phyloP scores from a whole-genome alignment of 805 yeast genomes.

The Suhomyces tanzawaensis region DNA sequence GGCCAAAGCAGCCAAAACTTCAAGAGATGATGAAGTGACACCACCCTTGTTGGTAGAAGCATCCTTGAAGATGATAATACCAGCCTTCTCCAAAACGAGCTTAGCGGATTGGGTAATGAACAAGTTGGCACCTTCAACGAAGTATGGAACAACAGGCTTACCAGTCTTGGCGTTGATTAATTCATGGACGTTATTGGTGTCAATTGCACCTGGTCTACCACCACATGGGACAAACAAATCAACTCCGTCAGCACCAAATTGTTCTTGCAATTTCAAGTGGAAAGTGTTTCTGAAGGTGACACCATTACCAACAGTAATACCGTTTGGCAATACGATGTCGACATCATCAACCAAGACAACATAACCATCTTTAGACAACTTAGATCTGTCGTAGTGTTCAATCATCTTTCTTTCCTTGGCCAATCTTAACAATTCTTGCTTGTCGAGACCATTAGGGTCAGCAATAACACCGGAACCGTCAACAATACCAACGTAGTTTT shows the following conservation, averaged over 20 bases:
- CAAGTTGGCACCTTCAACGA: slow-evolving; percentile 97
- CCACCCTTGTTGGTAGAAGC: slow-evolving; percentile 98
- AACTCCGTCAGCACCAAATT: slow-evolving; percentile 55
- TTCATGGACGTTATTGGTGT: slow-evolving; percentile 71
- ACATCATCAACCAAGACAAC: slow-evolving; percentile 81
- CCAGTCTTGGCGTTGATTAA: slow-evolving; percentile 77
- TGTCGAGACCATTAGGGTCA: slow-evolving; percentile 87
- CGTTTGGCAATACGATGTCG: slow-evolving; percentile 75
- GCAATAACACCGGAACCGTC: slow-evolving; percentile 96
- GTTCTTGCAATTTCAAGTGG: slow-evolving; percentile 71
- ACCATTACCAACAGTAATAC: slow-evolving; percentile 75
- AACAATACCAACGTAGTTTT: slow-evolving; percentile 80
- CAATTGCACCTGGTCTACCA: slow-evolving; percentile 96
- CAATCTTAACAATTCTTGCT: slow-evolving; percentile 69
- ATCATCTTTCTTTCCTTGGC: slow-evolving; percentile 79
- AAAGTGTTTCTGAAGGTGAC: slow-evolving; percentile 85
- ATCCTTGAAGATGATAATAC: slow-evolving; percentile 86
- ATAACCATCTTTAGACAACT: slow-evolving; percentile 74
- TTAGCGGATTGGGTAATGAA: slow-evolving; percentile 95
- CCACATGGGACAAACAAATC: slow-evolving; percentile 97
- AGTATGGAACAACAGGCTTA: slow-evolving; percentile 72
- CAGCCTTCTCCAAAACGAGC: slow-evolving; percentile 79
- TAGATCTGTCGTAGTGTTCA: slow-evolving; percentile 60
- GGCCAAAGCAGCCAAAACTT: slow-evolving; percentile 90
- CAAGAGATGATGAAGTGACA: slow-evolving; percentile 94